These are phyloP conservation scores for Domatiomyces globalis DNA, from an alignment of 2,329 filamentous ascomycete species.

Conservation along the genomic window DNA sequence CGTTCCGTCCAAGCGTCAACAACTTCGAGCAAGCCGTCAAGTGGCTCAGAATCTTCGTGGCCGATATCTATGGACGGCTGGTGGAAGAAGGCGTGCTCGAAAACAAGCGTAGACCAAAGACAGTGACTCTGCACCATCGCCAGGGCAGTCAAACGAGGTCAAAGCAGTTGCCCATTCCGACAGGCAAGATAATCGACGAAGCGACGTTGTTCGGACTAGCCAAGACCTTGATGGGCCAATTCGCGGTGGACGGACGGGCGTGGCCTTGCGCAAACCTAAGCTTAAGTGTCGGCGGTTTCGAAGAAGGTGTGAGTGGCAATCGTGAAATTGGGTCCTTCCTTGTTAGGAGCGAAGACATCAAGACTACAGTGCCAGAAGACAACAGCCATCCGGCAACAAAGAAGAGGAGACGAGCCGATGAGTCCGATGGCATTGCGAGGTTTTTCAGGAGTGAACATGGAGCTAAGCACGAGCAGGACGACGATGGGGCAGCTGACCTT, in stretches of 20 bases:
- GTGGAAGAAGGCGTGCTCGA: slow-evolving; percentile 84
- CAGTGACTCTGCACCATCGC: slow-evolving; percentile 70
- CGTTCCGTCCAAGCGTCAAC: slow-evolving; percentile 73
- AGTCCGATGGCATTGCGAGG: slow-evolving; percentile 40
- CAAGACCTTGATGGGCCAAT: slow-evolving; percentile 60
- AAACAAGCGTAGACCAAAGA: slow-evolving; percentile 72
- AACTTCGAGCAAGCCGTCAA: slow-evolving; percentile 61
- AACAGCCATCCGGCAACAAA: slow-evolving; percentile 11
- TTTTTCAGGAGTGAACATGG: slow-evolving; percentile 39
- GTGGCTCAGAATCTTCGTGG: slow-evolving; percentile 83
- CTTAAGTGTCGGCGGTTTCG: slow-evolving; percentile 78
- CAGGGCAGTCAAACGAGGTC: slow-evolving; percentile 51
- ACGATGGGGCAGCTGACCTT: slow-evolving; percentile 9
- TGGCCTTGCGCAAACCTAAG: slow-evolving; percentile 92
- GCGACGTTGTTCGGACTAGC: slow-evolving; percentile 58
- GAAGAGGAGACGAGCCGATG: slow-evolving; percentile 34
- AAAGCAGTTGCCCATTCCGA: slow-evolving; percentile 60
- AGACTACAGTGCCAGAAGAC: slow-evolving; percentile 18
- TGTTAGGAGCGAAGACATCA: slow-evolving; percentile 45
- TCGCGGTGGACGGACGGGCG: slow-evolving; percentile 59
- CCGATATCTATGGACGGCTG: slow-evolving; percentile 78
- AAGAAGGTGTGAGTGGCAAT: slow-evolving; percentile 72
- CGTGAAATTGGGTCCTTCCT: slow-evolving; percentile 76
- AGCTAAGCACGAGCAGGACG: slow-evolving; percentile 18
- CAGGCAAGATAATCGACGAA: slow-evolving; percentile 60